Evolutionary conservation across 495 filamentous ascomycete species (phyloP), one percentile per base, ranked within the genome.

Genomic region (Aspergillus incahuasiensis): DNA sequence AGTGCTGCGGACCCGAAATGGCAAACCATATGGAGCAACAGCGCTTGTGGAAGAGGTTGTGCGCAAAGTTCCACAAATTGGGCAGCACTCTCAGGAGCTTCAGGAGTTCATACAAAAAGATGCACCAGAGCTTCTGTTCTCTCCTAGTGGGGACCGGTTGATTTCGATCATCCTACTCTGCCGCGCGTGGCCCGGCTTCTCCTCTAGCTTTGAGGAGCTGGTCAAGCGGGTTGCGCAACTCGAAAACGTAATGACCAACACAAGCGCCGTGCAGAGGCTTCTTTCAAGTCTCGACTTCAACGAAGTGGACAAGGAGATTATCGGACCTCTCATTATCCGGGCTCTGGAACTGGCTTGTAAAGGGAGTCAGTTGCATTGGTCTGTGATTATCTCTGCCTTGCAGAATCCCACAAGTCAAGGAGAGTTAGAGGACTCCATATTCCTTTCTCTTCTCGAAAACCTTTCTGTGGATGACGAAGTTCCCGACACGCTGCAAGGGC

Each of bases 21-120:
- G 89, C 42, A 94, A 94, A 62, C 88, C 90, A 0, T 95, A 89
- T 61, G 89, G 87, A 13, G 87, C 87, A 13, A 88, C 91, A 18
- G 80, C 80, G 5, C 76, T 84, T 3, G 63, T 94, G 3, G 76
- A 82, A 55, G 70, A 76, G 39, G 74, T 73, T 49, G 59, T 79
- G 40, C 67, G 69, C 40, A 67, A 59, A n/a, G 63, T 82, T 19
- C 73, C 77, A 0, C 70, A 69, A 18, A 54, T 78, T 28, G 68
- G 68, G 2, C 64, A 69, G 45, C 41, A 47, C 1, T 78, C 70
- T 0, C 52, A 63, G 15, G 59, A 67, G 12, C 57, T 85, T 18
- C 42, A 68, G 18, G 48, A 50, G 6, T 82, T 83, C 60, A 58
- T 79, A 3, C 69, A 74, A 52, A 60, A 70, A 5, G 75, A 80